Conservation (phyloP, 1,284 basidiomycete genomes). For the Apiotrichum domesticum region DNA sequence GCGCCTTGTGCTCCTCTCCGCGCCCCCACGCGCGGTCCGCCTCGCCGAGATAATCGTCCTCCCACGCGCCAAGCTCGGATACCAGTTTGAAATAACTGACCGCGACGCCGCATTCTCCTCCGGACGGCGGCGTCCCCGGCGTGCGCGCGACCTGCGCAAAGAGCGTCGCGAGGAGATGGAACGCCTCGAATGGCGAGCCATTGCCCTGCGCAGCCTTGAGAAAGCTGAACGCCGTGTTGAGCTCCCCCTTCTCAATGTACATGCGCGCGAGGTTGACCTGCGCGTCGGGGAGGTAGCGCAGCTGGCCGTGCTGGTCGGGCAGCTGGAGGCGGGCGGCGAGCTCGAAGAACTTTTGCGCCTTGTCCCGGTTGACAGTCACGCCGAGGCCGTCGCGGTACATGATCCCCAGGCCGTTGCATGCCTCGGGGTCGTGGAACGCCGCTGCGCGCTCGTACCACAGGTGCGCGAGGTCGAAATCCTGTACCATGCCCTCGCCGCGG, state of each 20-base stretch:
- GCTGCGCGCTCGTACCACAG: conserved; percentile 91
- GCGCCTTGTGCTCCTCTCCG: conserved; percentile 54
- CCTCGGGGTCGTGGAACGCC: conserved; percentile 73
- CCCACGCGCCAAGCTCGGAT: conserved; percentile 81
- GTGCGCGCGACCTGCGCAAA: conserved; percentile 57
- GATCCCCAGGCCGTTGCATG: conserved; percentile 81
- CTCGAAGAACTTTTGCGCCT: conserved; percentile 64
- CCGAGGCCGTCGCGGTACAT: conserved; percentile 88
- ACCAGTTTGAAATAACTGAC: conserved; percentile 79
- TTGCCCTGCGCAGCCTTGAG: conserved; percentile 76
- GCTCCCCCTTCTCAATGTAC: conserved; percentile 52
- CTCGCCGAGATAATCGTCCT: conserved; percentile 71
- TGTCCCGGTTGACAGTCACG: conserved; percentile 45
- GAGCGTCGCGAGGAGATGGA: conserved; percentile 80
- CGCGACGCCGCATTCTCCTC: conserved; percentile 66
- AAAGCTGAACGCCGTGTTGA: conserved; percentile 57
- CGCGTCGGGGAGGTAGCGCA: conserved; percentile 59
- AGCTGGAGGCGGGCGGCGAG: conserved; percentile 78
- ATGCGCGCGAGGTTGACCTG: conserved; percentile 84
- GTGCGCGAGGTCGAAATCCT: conserved; percentile 69
- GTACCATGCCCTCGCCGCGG: conserved; percentile 82
- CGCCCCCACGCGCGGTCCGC: conserved; percentile 74
- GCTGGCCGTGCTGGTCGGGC: no score
- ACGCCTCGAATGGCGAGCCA: conserved; percentile 86
- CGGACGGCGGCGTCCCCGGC: conserved; percentile 11